Conservation (phyloP, 73 alveolate species). For the Breviolum minutum region DNA sequence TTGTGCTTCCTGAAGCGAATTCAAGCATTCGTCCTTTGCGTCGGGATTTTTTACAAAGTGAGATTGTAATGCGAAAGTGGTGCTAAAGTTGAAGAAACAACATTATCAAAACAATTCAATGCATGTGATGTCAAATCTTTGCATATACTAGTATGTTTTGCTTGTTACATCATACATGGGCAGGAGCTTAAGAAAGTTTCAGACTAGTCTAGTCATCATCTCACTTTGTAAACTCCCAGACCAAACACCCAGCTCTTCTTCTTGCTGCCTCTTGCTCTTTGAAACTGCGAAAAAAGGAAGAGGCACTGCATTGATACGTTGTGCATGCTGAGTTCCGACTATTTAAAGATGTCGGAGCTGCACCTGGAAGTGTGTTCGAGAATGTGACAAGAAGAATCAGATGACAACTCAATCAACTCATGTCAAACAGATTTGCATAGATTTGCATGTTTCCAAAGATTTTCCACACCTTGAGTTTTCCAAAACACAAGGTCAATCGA, state of each 20-base stretch:
- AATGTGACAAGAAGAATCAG: not conserved
- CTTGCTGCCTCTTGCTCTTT: not conserved
- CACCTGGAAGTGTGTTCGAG: not conserved
- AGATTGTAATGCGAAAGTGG: not conserved
- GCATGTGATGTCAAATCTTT: too few relatives aligned
- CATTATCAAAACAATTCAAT: too few relatives aligned
- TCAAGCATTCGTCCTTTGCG: not conserved
- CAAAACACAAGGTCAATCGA: constrained; percentile 30
- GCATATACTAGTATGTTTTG: too few relatives aligned
- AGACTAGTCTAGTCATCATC: too few relatives aligned
- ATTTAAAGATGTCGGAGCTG: constrained; percentile 23
- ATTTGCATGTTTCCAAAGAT: constrained; percentile 5
- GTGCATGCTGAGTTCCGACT: constrained; percentile 8
- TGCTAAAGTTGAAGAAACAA: too few relatives aligned
- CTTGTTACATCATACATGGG: too few relatives aligned
- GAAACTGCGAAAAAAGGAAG: not conserved
- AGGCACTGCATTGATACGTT: not conserved
- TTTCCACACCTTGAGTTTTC: not conserved
- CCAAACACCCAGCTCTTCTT: too few relatives aligned
- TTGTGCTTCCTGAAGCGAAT: not conserved
- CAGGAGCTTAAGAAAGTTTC: too few relatives aligned
- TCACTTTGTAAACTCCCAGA: too few relatives aligned
- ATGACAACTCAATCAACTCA: too few relatives aligned
- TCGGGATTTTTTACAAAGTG: not conserved
- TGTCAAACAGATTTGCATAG: not conserved